Evolutionary conservation across 306 rosid genomes (phyloP).

Genomic region (Prunus kanzakura): DNA sequence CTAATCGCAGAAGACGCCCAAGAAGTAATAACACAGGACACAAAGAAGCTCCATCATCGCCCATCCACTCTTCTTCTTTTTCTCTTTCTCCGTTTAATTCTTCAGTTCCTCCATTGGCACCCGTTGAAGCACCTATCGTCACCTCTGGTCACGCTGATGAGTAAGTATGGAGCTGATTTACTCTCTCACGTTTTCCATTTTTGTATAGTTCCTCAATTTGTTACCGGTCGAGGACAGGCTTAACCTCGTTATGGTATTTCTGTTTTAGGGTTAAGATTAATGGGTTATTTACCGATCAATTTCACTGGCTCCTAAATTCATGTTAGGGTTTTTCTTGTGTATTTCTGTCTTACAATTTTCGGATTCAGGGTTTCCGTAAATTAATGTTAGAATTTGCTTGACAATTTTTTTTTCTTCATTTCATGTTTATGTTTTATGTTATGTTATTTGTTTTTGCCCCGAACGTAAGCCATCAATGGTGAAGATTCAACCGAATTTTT

Average conservation of each 20-base stretch:
- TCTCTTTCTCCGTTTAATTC: too few relatives aligned
- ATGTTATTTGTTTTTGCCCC: background rate
- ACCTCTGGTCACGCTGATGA: background rate
- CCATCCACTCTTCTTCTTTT: background rate
- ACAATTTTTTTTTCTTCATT: background rate
- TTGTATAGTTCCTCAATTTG: background rate
- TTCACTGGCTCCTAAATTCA: background rate
- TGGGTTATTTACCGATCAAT: background rate
- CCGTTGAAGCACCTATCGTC: too few relatives aligned
- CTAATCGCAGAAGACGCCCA: background rate
- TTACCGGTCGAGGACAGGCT: background rate
- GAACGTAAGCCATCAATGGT: background rate
- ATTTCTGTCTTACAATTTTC: background rate
- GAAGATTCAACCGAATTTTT: background rate
- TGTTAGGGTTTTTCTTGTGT: background rate
- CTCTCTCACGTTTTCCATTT: background rate
- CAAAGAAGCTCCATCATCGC: background rate
- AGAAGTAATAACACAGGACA: background rate
- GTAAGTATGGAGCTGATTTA: background rate
- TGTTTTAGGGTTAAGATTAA: background rate
- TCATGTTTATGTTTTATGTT: too few relatives aligned
- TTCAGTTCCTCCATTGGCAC: too few relatives aligned
- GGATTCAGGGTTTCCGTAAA: background rate
- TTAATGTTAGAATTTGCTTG: background rate
- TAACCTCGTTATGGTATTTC: background rate